Conservation (phyloP, 306 rosid species). For the Alnus rubra region DNA sequence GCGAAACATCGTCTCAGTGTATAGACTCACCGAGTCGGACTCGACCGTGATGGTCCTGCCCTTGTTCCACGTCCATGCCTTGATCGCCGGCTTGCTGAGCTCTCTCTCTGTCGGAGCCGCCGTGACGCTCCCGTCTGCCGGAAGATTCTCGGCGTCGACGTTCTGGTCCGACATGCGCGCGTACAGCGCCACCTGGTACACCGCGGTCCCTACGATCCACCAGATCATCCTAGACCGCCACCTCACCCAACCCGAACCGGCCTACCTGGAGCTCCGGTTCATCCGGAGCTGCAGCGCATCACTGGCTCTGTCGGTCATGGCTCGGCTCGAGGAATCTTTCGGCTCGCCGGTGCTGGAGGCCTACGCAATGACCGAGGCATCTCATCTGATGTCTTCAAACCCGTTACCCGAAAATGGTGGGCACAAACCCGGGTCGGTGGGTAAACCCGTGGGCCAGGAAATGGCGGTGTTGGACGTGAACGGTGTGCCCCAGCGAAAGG, state of each 20-base stretch:
- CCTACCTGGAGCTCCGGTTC: too few species aligned
- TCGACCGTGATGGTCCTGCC: constrained; percentile 86
- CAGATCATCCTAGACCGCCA: too few species aligned
- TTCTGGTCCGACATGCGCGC: constrained; percentile 83
- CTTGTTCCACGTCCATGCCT: constrained; percentile 88
- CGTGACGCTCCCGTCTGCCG: constrained; percentile 68
- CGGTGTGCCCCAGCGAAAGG: constrained; percentile 44
- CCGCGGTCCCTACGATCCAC: too few species aligned
- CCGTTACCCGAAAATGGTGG: constrained; percentile 75
- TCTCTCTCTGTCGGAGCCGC: constrained; percentile 70
- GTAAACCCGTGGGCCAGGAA: constrained; percentile 77
- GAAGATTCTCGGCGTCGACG: constrained; percentile 87
- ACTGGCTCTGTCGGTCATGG: constrained; percentile 67
- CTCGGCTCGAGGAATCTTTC: constrained; percentile 62
- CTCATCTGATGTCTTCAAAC: constrained; percentile 79
- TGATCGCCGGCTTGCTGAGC: constrained; percentile 68
- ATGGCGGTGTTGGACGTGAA: constrained; percentile 58
- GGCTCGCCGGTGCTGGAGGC: constrained; percentile 91
- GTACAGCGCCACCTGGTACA: constrained; percentile 86
- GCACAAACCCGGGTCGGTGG: constrained; percentile 90
- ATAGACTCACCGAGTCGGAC: constrained; percentile 70
- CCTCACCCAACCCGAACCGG: too few species aligned
- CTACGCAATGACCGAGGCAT: constrained; percentile 93
- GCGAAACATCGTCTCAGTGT: constrained; percentile 65
- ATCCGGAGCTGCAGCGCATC: too few species aligned